Evolutionary conservation across 2,329 filamentous ascomycete genomes (phyloP).

Genomic region (Aspergillaceae sp.): DNA sequence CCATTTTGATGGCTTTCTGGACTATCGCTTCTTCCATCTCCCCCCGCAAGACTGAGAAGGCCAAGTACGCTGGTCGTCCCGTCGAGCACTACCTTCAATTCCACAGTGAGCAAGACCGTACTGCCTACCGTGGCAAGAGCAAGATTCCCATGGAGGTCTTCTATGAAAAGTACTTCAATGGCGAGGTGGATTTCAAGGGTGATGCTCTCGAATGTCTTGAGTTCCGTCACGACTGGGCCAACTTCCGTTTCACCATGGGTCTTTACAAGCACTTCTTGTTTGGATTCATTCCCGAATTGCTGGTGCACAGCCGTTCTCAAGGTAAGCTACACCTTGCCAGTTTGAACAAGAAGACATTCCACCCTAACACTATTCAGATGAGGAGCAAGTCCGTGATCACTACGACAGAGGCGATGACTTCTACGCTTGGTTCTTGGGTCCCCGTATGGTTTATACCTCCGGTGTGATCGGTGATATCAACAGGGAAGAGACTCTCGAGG

Average conservation of each 20-base stretch:
- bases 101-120: slow-evolving; percentile 38
- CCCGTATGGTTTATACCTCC: slow-evolving; percentile 97
- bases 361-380: slow-evolving; percentile 52
- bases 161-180: slow-evolving; percentile 96
- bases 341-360: no score
- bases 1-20: slow-evolving; percentile 78
- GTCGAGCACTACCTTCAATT: slow-evolving; percentile 72
- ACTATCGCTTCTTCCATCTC: slow-evolving; percentile 67
- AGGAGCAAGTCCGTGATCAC: slow-evolving; percentile 95
- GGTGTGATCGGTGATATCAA: slow-evolving; percentile 84
- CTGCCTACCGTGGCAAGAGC: slow-evolving; percentile 42
- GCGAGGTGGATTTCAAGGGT: slow-evolving; percentile 89
- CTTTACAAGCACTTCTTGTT: slow-evolving; percentile 84
- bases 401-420: slow-evolving; percentile 98
- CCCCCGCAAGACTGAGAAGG: slow-evolving; percentile 89
- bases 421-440: slow-evolving; percentile 96
- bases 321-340: slow-evolving; percentile 39
- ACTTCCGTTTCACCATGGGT: slow-evolving; percentile 78
- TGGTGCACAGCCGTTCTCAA: slow-evolving; percentile 87
- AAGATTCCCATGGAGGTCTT: slow-evolving; percentile 64
- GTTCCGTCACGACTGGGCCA: slow-evolving; percentile 95
- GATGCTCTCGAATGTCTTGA: slow-evolving; percentile 83
- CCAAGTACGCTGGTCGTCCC: slow-evolving; percentile 70
- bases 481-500: slow-evolving; percentile 81
- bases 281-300: slow-evolving; percentile 78